Base-by-base conservation (phyloP, 768 basidiomycete genomes). In the Trametes cinnabarina region DNA sequence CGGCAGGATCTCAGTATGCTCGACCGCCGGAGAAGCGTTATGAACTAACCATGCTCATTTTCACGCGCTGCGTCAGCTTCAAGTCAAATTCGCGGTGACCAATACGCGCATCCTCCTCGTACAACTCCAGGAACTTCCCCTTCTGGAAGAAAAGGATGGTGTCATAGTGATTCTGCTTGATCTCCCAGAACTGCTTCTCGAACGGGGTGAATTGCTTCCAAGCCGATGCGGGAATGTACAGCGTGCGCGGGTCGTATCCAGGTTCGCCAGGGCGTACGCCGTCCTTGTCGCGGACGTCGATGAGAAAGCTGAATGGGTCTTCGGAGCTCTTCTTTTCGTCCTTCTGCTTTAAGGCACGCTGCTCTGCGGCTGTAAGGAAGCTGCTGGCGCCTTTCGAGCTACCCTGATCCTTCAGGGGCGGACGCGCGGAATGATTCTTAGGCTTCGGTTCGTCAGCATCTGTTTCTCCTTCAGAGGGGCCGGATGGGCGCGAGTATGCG, bases 31-130 rank as follows among this genome's bases (percentile, higher is more conserved):
- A n/a, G n/a, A n/a, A n/a, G n/a, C n/a, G n/a, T n/a, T n/a, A n/a
- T n/a, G n/a, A n/a, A n/a, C n/a, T n/a, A n/a, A 92, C 96, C 96
- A 99, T 99, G 60, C 88, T 94, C 97, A 99, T 99, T 73, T 98
- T 98, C 44, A 98, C 97, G 60, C 97, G 78, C 54, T 87, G 80
- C 0, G 91, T 93, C 34, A 93, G 78, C 68, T 99, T 98, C 56
- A 99, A 76, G 65, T 98, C 97, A 68, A 99, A 99, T 54, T 95
- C 86, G 65, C 87, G 88, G 71, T 98, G 94, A 1, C 97, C 97
- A 49, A 93, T 82, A 12, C 88, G 81, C 1, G 96, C 96, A 71
- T 98, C 96, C 54, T 97, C 90, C 73, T 98, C 96, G 66, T 98
- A 98, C n/a, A 97, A 74, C 85, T 92, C 90, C 28, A 89, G 75